Conservation (phyloP, 192 early-diverging fungal species). For the Coemansia sp. region DNA sequence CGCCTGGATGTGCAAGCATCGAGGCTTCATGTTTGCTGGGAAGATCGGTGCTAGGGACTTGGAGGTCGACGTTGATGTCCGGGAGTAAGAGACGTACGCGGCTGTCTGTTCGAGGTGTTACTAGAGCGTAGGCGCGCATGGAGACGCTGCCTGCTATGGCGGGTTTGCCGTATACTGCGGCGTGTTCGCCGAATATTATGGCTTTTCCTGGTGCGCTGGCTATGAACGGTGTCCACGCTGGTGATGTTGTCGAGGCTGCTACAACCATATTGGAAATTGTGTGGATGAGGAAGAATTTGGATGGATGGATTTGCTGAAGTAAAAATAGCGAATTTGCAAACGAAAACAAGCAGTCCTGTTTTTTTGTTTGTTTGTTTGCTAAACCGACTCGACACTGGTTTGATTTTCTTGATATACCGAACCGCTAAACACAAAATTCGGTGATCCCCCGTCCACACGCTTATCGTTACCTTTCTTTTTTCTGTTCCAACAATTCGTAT, state of each 20-base stretch:
- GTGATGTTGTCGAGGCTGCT: not conserved
- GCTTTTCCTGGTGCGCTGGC: constrained; percentile 94
- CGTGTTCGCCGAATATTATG: constrained; percentile 98
- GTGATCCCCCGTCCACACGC: no score
- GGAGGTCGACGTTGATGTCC: constrained; percentile 59
- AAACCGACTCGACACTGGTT: not conserved
- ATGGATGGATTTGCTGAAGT: not conserved
- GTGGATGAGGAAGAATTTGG: not conserved
- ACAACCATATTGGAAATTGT: constrained; percentile 19
- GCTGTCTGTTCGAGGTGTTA: constrained; percentile 57
- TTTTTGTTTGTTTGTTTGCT: not conserved
- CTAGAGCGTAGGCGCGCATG: constrained; percentile 70
- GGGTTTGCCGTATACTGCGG: constrained; percentile 89
- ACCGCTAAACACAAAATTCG: no score
- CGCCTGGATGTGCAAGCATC: constrained; percentile 19
- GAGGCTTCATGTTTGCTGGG: constrained; percentile 1
- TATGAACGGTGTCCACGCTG: constrained; percentile 40
- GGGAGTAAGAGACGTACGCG: constrained; percentile 60
- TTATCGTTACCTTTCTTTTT: not conserved
- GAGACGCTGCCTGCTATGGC: constrained; percentile 82
- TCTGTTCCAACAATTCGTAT: not conserved
- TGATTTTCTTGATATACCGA: not conserved
- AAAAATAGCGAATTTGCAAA: not conserved
- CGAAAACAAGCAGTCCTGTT: not conserved
- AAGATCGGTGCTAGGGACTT: constrained; percentile 3